A percentile compares a stretch with the other conserved stretches of the same genome.
phyloP scores from a whole-genome alignment of 176 grass and related monocot species.

The Musa acuminata region DNA sequence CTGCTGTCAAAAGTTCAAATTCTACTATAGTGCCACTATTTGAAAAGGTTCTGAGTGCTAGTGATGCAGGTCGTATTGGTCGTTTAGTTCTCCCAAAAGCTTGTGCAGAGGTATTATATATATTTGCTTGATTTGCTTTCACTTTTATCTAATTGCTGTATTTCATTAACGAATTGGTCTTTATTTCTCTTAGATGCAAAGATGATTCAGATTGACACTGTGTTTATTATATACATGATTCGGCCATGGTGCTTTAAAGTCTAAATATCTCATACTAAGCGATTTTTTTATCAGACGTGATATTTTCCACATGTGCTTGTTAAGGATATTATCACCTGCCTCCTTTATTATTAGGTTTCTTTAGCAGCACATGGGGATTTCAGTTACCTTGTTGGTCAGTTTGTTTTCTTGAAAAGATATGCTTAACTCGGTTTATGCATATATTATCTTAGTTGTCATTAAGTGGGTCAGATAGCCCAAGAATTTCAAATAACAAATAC shows the following conservation, averaged over 20 bases:
- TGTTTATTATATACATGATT: neutral
- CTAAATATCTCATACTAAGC: too few relatives aligned
- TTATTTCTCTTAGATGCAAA: neutral
- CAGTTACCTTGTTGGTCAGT: too few relatives aligned
- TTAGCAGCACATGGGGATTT: too few relatives aligned
- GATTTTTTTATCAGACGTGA: too few relatives aligned
- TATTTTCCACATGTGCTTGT: too few relatives aligned
- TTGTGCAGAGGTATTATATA: constrained; percentile 77
- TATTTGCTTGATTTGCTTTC: constrained; percentile 9
- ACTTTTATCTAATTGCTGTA: neutral
- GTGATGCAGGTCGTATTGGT: constrained; percentile 95
- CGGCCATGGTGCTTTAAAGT: neutral
- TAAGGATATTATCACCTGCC: too few relatives aligned
- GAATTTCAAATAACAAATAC: too few relatives aligned
- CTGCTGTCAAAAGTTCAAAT: constrained; percentile 60
- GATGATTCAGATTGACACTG: neutral
- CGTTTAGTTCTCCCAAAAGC: constrained; percentile 99
- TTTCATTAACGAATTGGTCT: neutral
- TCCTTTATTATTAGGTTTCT: too few relatives aligned
- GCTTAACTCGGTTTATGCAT: too few relatives aligned
- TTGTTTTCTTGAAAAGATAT: too few relatives aligned
- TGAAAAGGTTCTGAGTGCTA: constrained; percentile 97
- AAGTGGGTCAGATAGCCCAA: too few relatives aligned
- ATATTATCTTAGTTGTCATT: too few relatives aligned
- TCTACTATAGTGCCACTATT: constrained; percentile 94